Base-by-base conservation (phyloP, 176 grass and related monocot species). In the Olyra latifolia region DNA sequence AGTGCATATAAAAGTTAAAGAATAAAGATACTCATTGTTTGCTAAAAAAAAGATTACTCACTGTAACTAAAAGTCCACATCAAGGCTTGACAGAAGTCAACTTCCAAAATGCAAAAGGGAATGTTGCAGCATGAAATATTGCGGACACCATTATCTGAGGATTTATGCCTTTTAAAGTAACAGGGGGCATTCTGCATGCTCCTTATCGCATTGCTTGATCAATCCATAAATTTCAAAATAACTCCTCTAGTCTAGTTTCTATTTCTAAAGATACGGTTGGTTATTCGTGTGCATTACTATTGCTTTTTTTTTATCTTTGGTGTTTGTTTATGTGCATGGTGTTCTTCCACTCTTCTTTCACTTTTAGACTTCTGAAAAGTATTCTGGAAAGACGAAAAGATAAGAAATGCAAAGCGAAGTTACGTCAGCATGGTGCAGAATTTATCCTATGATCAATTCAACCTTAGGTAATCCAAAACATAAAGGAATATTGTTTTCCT, bases 21-120 rank as follows among this genome's bases (percentile, higher is more conserved):
- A 35, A 35, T 35, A 35, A 35, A 35, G 32, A 35, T 35, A 35
- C 32, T 35, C 32, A 35, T 4, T 2, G 32, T 35, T 35, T 35
- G 32, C 32, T 35, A 4, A 35, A 35, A 35, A 35, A 35, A 35
- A 35, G 52, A 53, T 80, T 75, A 84, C 61, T 80, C 81, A 69
- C 49, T 67, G 81, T 80, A 79, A 71, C 40, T 83, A 72, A 17
- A 80, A 58, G 74, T 74, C 74, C 68, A 73, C 75, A 80, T 84
- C 81, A 80, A 69, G 39, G 87, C 61, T 79, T 48, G 57, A 84
- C 75, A 84, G 42, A 88, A 84, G 86, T 88, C 81, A 84, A 88
- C 80, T 88, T 79, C 50, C 30, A 81, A 77, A 66, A 79, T 79
- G 75, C 59, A 65, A 59, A 23, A 84, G 69, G 41, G 69, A 88